Base-by-base conservation (phyloP, 768 basidiomycete genomes). In the Dendrothele bispora region DNA sequence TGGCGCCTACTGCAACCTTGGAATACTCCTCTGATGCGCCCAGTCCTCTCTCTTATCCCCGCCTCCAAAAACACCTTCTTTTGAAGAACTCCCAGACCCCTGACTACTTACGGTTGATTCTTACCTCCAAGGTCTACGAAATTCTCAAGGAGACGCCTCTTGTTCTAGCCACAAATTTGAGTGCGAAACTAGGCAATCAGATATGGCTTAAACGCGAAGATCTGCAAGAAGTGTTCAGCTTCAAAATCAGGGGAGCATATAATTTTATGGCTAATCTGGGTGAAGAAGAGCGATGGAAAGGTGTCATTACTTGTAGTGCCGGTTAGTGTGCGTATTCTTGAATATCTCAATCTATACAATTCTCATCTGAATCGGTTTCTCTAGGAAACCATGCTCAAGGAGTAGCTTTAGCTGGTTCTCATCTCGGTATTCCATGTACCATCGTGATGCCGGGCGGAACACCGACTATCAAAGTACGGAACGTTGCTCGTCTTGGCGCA, bases 341-440 rank as follows among this genome's bases (percentile, higher is more conserved):
- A 50, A 20, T 50, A 44, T 39, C 30, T 28, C 35, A 26, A 54
- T 49, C 47, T 41, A 34, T 39, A 18, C 18, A 39, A 18, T 24
- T 37, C 20, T 21, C 10, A 30, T 36, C 22, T 48, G 5, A 20
- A 26, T 12, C 20, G 41, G 24, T 29, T 29, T 46, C 12, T 48
- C 37, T 64, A 98, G 97, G 97, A 22, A 99, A 99, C 61, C 97
- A 99, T 65, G 97, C 97, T 0, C 97, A 99, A 66, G 97, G 97
- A 21, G 97, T 99, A 41, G 97, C 97, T 2, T 78, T 98, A 39
- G 94, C 97, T n/a, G 92, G 95, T 10, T 69, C 83, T 38, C 82
- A 84, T 48, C 81, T 99, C 24, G 80, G 79, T 27, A 88, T 98
- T 51, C 93, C 97, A 3, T 97, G 93, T 54, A 98, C 94, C n/a